A percentile compares a stretch with the other conserved stretches of the same genome.
Conservation (phyloP, 2,329 filamentous ascomycete genomes). For the Zymoseptoria tritici region DNA sequence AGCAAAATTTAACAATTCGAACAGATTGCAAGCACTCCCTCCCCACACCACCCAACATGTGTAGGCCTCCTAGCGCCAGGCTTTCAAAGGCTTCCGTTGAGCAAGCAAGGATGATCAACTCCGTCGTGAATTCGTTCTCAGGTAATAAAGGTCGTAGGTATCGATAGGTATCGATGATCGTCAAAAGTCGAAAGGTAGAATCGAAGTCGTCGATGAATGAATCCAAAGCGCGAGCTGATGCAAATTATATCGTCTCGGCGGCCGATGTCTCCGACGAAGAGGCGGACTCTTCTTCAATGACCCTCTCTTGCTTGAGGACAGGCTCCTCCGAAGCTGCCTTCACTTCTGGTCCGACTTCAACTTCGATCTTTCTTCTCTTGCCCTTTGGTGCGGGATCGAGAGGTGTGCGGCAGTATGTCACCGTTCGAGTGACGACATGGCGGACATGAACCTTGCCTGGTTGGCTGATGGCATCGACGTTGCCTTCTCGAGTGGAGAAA, state of each 20-base stretch:
- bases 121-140: not conserved
- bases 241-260: not conserved
- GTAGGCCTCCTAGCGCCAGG: constrained; percentile 18
- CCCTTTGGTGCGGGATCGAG: constrained; percentile 87
- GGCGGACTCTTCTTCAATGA: constrained; percentile 7
- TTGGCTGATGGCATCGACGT: constrained; percentile 20
- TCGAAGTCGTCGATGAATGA: not conserved
- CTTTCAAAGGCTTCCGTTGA: constrained; percentile 7
- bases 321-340: constrained; percentile 15
- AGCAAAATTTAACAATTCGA: not conserved
- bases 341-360: constrained; percentile 15
- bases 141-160: not conserved
- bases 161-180: not conserved
- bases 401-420: constrained; percentile 67
- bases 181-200: not conserved
- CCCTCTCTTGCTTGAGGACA: constrained; percentile 19
- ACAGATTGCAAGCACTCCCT: not conserved
- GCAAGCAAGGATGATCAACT: not conserved
- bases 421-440: constrained; percentile 88
- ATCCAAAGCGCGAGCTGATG: not conserved
- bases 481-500: constrained; percentile 66
- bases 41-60: not conserved
- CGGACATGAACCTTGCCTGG: constrained; percentile 58
- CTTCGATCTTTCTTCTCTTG: constrained; percentile 72
- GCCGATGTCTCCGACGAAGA: constrained; percentile 1